These are phyloP conservation scores for Carex myosuroides DNA, from an alignment of 176 grass and related monocot genomes.

Conservation along the genomic window DNA sequence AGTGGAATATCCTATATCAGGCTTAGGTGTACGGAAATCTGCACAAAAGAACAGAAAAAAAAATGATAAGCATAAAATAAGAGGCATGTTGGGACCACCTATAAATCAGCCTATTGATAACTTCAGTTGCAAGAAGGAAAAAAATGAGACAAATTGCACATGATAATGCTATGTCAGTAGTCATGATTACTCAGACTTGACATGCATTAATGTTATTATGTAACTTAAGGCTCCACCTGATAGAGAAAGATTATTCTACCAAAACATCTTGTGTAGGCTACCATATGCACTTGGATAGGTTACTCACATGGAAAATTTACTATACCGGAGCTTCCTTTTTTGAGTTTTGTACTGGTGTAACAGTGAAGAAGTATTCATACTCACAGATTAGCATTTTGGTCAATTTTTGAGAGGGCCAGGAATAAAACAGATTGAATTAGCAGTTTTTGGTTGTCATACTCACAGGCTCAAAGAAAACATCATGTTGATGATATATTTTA, in stretches of 20 bases:
- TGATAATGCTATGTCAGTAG: not conserved
- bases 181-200: not conserved
- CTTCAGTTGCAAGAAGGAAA: not conserved
- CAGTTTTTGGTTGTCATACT: not conserved
- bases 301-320: not conserved
- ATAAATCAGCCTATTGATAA: not conserved
- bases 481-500: not conserved
- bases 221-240: not conserved
- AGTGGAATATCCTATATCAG: constrained; percentile 24
- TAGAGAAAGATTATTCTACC: not conserved
- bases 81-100: not conserved
- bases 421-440: not conserved
- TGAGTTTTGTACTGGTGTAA: not conserved
- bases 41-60: not conserved
- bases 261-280: not conserved
- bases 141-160: not conserved
- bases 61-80: not conserved
- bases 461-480: not conserved
- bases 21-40: constrained; percentile 72
- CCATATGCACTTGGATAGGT: not conserved
- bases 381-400: not conserved
- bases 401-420: not conserved
- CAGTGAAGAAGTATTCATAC: not conserved
- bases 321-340: not conserved
- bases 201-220: not conserved